Conservation (phyloP, 306 rosid species). For the Lablab purpureus region DNA sequence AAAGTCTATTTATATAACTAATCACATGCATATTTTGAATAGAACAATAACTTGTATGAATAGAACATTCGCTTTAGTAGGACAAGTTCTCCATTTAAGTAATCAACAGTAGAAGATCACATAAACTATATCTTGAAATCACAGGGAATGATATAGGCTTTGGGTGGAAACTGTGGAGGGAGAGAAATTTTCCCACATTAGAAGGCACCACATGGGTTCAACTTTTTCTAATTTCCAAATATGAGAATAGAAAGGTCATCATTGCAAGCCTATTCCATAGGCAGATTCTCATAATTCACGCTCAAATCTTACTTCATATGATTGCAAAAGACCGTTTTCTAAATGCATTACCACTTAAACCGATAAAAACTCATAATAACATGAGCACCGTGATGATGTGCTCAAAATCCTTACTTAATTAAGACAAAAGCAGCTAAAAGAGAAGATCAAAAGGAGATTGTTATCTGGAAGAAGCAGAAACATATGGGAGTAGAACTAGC, state of each 20-base stretch:
- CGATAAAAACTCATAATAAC: slow-evolving; percentile 1
- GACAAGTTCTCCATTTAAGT: neutral
- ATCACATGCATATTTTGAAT: neutral
- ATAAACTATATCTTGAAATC: neutral
- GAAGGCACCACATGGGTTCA: slow-evolving; percentile 62
- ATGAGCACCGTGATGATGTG: neutral
- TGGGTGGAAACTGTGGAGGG: slow-evolving; percentile 5
- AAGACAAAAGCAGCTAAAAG: neutral
- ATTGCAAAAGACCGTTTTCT: slow-evolving; percentile 47
- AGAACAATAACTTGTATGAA: neutral
- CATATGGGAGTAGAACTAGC: slow-evolving; percentile 13
- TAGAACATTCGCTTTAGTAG: neutral
- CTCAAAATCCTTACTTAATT: slow-evolving; percentile 32
- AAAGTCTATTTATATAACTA: neutral
- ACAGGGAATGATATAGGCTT: neutral
- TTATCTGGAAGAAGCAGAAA: slow-evolving; percentile 23
- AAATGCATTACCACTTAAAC: slow-evolving; percentile 36
- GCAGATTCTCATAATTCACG: slow-evolving; percentile 53
- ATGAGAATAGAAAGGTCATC: slow-evolving; percentile 50
- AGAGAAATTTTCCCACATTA: slow-evolving; percentile 40
- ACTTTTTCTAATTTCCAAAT: slow-evolving; percentile 60
- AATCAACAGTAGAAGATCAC: neutral
- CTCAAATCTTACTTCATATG: slow-evolving; percentile 65
- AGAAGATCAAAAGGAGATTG: neutral
- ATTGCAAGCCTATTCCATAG: slow-evolving; percentile 61